Percentiles rank a stretch among this genome's conserved stretches.
Evolutionary conservation across 2,329 filamentous ascomycete species (phyloP).

Genomic region (Aspergillus puulaauensis): DNA sequence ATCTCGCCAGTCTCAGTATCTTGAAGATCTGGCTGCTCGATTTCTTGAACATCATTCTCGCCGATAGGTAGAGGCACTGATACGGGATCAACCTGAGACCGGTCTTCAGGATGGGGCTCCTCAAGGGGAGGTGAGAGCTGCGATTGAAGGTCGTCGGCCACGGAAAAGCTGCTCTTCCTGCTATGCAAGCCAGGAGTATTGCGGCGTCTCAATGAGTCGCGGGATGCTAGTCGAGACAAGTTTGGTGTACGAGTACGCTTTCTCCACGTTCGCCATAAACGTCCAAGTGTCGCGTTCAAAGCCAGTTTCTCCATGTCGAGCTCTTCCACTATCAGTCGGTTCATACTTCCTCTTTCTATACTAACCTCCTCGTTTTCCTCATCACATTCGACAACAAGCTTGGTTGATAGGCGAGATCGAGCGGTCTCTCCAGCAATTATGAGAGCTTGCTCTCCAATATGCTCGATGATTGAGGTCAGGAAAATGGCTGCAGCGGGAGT

Average conservation of each 20-base stretch:
- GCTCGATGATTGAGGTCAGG: constrained; percentile 89
- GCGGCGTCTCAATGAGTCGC: constrained; percentile 40
- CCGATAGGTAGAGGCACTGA: constrained; percentile 31
- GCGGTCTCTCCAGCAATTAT: constrained; percentile 85
- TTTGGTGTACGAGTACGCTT: constrained; percentile 57
- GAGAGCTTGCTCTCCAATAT: constrained; percentile 86
- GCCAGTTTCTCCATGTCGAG: constrained; percentile 90
- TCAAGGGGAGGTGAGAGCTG: constrained; percentile 9
- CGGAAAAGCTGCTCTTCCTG: constrained; percentile 39
- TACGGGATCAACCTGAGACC: constrained; percentile 31
- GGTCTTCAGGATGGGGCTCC: constrained; percentile 16
- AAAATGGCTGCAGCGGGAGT: constrained; percentile 94
- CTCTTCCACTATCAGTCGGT: constrained; percentile 78
- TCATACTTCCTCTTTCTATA: constrained; percentile 49
- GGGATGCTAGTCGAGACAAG: constrained; percentile 42
- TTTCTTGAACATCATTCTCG: constrained; percentile 59
- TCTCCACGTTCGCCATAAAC: constrained; percentile 94
- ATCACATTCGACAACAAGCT: constrained; percentile 55
- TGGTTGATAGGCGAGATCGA: constrained; percentile 42
- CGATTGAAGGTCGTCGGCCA: constrained; percentile 31
- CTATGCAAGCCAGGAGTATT: constrained; percentile 27
- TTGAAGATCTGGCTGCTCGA: constrained; percentile 72
- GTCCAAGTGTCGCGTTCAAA: constrained; percentile 80
- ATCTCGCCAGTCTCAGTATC: constrained; percentile 59
- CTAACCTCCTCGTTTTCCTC: constrained; percentile 49